Conservation (phyloP, 139 green algal species). For the Marvania coccoides region DNA sequence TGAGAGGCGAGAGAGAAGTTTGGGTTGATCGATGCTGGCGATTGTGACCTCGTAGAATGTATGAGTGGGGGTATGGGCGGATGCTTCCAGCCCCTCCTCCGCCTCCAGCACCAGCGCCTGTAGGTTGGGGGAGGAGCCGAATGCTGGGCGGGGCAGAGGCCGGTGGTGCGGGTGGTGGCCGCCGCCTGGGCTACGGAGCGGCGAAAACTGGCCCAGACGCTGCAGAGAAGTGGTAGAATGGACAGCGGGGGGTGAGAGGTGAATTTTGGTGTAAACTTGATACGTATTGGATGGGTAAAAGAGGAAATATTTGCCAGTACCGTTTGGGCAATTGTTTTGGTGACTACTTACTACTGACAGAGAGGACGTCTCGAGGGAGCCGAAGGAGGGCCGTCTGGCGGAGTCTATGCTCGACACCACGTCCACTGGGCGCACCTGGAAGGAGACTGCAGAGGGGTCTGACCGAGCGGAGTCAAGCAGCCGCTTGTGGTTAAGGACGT, state of each 20-base stretch:
- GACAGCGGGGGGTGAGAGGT: neutral
- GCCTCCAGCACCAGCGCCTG: constrained; percentile 70
- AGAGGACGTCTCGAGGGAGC: constrained; percentile 20
- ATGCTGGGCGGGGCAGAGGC: constrained; percentile 61
- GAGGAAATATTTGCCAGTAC: too few relatives aligned
- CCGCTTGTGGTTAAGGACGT: constrained; percentile 88
- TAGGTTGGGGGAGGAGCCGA: constrained; percentile 84
- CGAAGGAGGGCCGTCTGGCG: constrained; percentile 28
- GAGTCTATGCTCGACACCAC: constrained; percentile 33
- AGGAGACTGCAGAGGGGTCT: constrained; percentile 72
- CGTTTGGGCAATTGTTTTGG: too few relatives aligned
- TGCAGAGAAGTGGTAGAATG: neutral
- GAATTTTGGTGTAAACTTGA: too few relatives aligned
- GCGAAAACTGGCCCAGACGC: neutral
- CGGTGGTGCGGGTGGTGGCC: too few relatives aligned
- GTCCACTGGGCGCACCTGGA: constrained; percentile 79
- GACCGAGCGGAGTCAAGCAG: constrained; percentile 77
- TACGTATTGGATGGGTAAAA: too few relatives aligned
- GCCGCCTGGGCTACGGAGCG: neutral
- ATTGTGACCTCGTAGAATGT: constrained; percentile 91
- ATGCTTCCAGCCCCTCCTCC: constrained; percentile 35
- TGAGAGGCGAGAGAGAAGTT: constrained; percentile 81
- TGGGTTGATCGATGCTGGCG: constrained; percentile 81
- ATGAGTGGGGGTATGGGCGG: constrained; percentile 4
- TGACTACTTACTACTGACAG: neutral